Percentiles rank a stretch among this genome's conserved stretches.
phyloP scores from a whole-genome alignment of 805 yeast genomes.

The Cyberlindnera nakhonratchasimensis region DNA sequence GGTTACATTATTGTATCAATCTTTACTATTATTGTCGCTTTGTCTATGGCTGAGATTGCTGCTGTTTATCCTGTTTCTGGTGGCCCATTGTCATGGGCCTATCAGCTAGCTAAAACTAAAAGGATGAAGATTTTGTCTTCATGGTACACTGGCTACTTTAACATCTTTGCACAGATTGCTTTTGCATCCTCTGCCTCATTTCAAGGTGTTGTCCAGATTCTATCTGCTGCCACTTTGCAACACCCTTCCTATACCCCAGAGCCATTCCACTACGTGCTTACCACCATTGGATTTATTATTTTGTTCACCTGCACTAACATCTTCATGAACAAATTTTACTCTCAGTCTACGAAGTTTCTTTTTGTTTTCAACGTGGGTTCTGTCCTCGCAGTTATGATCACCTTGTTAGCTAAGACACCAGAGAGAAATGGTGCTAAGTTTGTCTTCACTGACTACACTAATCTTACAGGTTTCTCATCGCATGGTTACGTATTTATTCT shows the following conservation, averaged over 20 bases:
- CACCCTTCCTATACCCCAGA: slow-evolving; percentile 18
- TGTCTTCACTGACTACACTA: slow-evolving; percentile 26
- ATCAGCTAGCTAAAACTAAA: slow-evolving; percentile 28
- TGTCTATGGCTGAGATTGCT: slow-evolving; percentile 31
- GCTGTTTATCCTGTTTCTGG: slow-evolving; percentile 34
- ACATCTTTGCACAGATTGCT: slow-evolving; percentile 28
- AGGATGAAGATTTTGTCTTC: slow-evolving; percentile 27
- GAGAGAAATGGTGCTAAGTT: slow-evolving; percentile 26
- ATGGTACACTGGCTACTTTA: slow-evolving; percentile 32
- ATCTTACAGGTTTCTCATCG: slow-evolving; percentile 25
- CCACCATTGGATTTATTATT: slow-evolving; percentile 25
- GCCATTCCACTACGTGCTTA: slow-evolving; percentile 23
- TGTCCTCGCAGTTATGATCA: slow-evolving; percentile 21
- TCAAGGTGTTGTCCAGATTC: slow-evolving; percentile 26
- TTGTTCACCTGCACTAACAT: slow-evolving; percentile 24
- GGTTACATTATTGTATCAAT: slow-evolving; percentile 27
- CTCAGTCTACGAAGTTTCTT: slow-evolving; percentile 21
- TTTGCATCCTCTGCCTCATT: slow-evolving; percentile 27
- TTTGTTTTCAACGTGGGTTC: slow-evolving; percentile 22
- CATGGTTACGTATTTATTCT: slow-evolving; percentile 28
- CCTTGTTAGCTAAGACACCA: slow-evolving; percentile 22
- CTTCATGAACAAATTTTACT: slow-evolving; percentile 25
- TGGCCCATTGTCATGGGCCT: slow-evolving; percentile 36
- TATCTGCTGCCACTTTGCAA: slow-evolving; percentile 22
- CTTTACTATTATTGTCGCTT: slow-evolving; percentile 26